Evolutionary conservation across 2,329 filamentous ascomycete genomes (phyloP), one percentile per base, ranked within the genome.

Genomic region (Macrophomina tecta): DNA sequence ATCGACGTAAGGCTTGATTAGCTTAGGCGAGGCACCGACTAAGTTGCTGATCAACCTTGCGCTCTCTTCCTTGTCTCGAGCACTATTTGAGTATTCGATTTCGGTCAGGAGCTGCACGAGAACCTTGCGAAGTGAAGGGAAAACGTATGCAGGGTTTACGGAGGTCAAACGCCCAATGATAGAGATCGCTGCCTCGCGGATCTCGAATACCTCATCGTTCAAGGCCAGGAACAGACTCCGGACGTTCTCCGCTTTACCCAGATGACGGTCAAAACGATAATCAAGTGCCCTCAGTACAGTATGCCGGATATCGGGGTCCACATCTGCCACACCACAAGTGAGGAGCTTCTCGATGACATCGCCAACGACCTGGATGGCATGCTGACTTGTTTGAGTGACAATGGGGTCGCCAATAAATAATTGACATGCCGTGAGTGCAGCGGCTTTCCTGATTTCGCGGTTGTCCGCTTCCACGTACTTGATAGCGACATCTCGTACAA

Each of bases 401-500:
- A 99, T 98, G 0, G 95, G 95, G 76, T 99, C 96, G 72, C 93
- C 90, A 53, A 98, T 92, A 75, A 98, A 98, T 53, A 99, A 87
- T 78, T 99, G 96, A 75, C 96, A 99, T 80, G 95, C 98, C 5
- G 96, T 99, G 69, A 99, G 84, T 16, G 95, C 94, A 2, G 95
- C 94, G 16, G 95, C 95, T 79, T 97, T 94, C 68, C 95, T 89
- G 61, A 97, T 97, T 70, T 96, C 92, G 0, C 93, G 86, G 73
- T 97, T 96, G 72, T 98, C 94, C 70, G 97, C 95, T 72, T 99
- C 94, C 49, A 99, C 94, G 73, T 97, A 99, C 77, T 94, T 95
- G 75, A 99, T 96, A 4, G 96, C 95, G 60, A 99, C 95, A 76
- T 99, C 95, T 30, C 95, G 91, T 34, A 99, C 95, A 72, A 99